These are phyloP conservation scores for Aspergillus sp. DNA, from an alignment of 2,329 filamentous ascomycete genomes.

Conservation along the genomic window DNA sequence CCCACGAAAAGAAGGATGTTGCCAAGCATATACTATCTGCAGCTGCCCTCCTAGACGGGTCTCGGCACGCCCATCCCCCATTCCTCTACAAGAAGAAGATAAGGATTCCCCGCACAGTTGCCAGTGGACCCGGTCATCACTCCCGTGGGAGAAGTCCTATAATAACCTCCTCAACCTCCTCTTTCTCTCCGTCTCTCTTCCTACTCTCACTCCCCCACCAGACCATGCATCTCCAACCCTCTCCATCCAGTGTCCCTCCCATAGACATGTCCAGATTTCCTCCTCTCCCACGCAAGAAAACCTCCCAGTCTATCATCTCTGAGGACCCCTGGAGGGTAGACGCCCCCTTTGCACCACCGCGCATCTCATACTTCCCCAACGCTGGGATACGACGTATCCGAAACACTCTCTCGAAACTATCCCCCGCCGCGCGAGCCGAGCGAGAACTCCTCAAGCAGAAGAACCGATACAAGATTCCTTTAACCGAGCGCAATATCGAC, in stretches of 20 bases:
- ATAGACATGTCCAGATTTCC: conserved; percentile 16
- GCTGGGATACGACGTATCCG: conserved; percentile 34
- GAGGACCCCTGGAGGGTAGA: conserved; percentile 31
- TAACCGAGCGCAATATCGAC: conserved; percentile 37
- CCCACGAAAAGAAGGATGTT: too few species aligned
- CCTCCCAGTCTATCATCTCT: conserved; percentile 21
- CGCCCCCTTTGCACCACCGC: conserved; percentile 31
- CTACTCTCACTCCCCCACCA: not conserved
- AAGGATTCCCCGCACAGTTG: not conserved
- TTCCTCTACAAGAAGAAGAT: not conserved
- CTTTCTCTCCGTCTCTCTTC: not conserved
- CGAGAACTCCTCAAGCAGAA: conserved; percentile 34
- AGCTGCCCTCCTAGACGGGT: not conserved
- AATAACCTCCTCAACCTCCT: not conserved
- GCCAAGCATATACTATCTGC: not conserved
- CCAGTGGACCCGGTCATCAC: not conserved
- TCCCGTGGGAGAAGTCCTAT: not conserved
- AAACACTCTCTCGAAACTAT: conserved; percentile 32
- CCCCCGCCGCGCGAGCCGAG: conserved; percentile 32
- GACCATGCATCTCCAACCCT: not conserved
- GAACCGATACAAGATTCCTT: conserved; percentile 31
- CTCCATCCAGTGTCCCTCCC: not conserved
- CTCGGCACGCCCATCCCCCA: not conserved
- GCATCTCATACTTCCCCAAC: conserved; percentile 24
- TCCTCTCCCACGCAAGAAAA: conserved; percentile 21